Base-by-base conservation (phyloP, 2,329 filamentous ascomycete genomes). In the Venturia effusa region DNA sequence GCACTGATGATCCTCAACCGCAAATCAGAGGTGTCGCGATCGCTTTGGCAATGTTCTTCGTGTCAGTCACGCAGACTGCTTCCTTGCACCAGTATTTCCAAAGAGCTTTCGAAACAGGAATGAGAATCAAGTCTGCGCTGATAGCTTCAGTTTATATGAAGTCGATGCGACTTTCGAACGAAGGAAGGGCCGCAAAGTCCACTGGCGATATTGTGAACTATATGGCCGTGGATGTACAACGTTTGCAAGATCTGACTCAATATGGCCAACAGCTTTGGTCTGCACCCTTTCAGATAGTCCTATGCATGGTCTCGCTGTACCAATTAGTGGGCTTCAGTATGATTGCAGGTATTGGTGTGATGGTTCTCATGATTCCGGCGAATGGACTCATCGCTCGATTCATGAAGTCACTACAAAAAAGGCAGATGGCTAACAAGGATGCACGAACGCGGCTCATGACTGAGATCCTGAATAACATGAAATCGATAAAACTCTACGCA, bases 401-500 rank as follows among this genome's bases (percentile, higher is more conserved):
- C 69, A 97, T 97, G 89, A 97, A 96, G 79, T 91, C 83, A 54
- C 79, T 99, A 70, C 95, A 99, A 74, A 95, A 97, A 76, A 82
- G 87, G 68, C 94, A 99, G 78, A 99, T 99, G 94, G 96, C 95
- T 80, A 97, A 97, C 79, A 99, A 99, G 78, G 94, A 99, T 71
- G 84, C 92, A 45, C 86, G 94, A 72, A 96, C 92, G 59, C 86
- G 93, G 61, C 79, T 99, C 65, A 97, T 97, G 81, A 95, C 93
- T 7, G 94, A 99, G 76, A 99, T 99, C 68, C 81, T 99, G 72
- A 97, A 95, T 81, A 97, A 97, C 77, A 99, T 99, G 90, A 99
- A 99, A 80, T 96, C 92, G 73, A 81, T 99, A 80, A 99, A 99
- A 79, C 84, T 99, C 24, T 99, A 97, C 74, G 94, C 94, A 37